Percentiles rank a stretch among this genome's conserved stretches.
phyloP scores from a whole-genome alignment of 1,284 basidiomycete species.

The Moesziomyces sp. region DNA sequence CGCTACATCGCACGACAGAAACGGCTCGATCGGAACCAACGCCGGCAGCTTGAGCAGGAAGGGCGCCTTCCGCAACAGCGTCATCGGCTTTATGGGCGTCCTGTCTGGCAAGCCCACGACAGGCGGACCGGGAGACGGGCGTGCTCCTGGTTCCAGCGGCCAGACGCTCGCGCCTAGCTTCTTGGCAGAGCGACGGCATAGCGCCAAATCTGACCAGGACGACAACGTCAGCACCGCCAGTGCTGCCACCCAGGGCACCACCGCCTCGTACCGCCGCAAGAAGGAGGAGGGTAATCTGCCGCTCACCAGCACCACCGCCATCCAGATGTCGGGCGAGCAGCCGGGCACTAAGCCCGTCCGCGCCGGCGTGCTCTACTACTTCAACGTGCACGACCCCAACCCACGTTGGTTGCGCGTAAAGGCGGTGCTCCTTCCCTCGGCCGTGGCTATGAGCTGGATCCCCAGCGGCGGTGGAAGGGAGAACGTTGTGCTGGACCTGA shows the following conservation, averaged over 20 bases:
- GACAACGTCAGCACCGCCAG: slow-evolving; percentile 39
- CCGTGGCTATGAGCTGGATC: slow-evolving; percentile 63
- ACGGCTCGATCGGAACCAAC: slow-evolving; percentile 8
- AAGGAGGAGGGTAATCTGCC: slow-evolving; percentile 47
- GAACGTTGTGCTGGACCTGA: slow-evolving; percentile 56
- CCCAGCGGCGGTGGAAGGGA: slow-evolving; percentile 55
- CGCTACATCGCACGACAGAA: slow-evolving; percentile 1
- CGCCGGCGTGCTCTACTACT: slow-evolving; percentile 53
- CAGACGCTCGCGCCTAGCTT: slow-evolving; percentile 14
- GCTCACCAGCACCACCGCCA: slow-evolving; percentile 30
- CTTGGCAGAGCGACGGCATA: slow-evolving; percentile 27
- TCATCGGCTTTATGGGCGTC: slow-evolving; percentile 43
- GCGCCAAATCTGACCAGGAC: slow-evolving; percentile 37
- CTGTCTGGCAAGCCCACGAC: slow-evolving; percentile 21
- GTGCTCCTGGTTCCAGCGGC: slow-evolving; percentile 1
- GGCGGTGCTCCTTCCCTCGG: slow-evolving; percentile 52
- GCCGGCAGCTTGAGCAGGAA: slow-evolving; percentile 22
- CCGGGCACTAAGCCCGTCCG: slow-evolving; percentile 40
- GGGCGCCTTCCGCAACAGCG: slow-evolving; percentile 44
- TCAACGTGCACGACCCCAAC: slow-evolving; percentile 53
- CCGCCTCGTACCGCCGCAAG: slow-evolving; percentile 45
- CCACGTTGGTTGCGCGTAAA: slow-evolving; percentile 57
- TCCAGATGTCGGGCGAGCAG: slow-evolving; percentile 37
- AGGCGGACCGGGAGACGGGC: background rate
- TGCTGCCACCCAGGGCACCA: slow-evolving; percentile 45